These are phyloP conservation scores for Axilococcus clingmanii DNA, from an alignment of 139 green algal genomes.

Conservation along the genomic window DNA sequence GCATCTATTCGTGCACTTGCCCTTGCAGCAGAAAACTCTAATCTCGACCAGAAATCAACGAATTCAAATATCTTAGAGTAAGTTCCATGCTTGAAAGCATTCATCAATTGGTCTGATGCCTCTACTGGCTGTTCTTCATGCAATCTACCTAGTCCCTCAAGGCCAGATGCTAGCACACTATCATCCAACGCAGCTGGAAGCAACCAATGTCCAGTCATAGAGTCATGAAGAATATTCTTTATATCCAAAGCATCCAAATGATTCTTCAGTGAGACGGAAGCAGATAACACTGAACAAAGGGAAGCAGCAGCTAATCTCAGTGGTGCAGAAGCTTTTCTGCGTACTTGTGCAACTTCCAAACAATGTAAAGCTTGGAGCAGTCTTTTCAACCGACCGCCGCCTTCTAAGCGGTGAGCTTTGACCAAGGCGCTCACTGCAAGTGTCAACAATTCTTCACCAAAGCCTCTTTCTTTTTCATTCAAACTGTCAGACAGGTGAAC, in stretches of 20 bases:
- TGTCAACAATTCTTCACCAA: conserved; percentile 57
- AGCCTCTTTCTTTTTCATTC: conserved; percentile 62
- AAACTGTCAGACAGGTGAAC: conserved; percentile 36
- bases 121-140: conserved; percentile 62
- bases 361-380: neutral
- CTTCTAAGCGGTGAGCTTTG: neutral
- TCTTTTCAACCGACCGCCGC: neutral
- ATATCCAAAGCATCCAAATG: conserved; percentile 46
- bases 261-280: conserved; percentile 13
- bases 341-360: conserved; percentile 24
- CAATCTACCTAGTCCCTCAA: conserved; percentile 31
- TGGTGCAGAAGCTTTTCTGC: conserved; percentile 36
- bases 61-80: conserved; percentile 79
- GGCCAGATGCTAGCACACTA: conserved; percentile 7
- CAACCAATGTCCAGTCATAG: conserved; percentile 47
- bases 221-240: conserved; percentile 70
- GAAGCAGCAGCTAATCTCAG: conserved; percentile 41
- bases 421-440: conserved; percentile 44
- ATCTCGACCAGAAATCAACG: conserved; percentile 60
- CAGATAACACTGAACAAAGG: conserved; percentile 46
- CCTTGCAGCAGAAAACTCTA: conserved; percentile 43
- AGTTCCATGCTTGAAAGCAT: conserved; percentile 49
- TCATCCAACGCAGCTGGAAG: conserved; percentile 25
- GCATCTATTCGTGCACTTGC: neutral
- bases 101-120: conserved; percentile 53